A percentile compares a stretch with the other conserved stretches of the same genome.
Conservation (phyloP, 495 filamentous ascomycete genomes). For the Hyaloscypha bicolor region DNA sequence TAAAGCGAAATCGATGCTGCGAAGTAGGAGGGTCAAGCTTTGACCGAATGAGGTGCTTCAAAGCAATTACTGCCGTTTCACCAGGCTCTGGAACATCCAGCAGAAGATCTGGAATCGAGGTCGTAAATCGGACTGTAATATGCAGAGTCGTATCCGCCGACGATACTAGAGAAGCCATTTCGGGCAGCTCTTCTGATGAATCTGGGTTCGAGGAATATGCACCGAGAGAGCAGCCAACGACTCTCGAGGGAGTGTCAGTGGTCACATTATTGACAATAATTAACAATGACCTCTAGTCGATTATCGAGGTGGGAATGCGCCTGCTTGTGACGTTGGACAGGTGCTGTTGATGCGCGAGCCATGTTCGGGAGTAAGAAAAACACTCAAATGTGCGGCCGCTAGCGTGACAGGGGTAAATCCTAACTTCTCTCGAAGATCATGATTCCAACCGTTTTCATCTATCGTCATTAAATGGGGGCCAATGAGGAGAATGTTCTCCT, state of each 20-base stretch:
- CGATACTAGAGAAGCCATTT: constrained; percentile 9
- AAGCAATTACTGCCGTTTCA: constrained; percentile 68
- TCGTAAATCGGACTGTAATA: constrained; percentile 86
- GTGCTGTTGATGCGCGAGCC: not conserved
- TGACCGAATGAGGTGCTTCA: constrained; percentile 80
- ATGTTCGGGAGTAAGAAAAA: too few relatives aligned
- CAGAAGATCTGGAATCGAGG: constrained; percentile 78
- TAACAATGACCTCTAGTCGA: not conserved
- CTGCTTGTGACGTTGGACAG: not conserved
- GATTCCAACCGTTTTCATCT: too few relatives aligned
- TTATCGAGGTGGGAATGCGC: not conserved
- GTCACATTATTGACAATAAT: not conserved
- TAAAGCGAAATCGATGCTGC: constrained; percentile 70
- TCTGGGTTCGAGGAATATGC: not conserved
- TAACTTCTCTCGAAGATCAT: too few relatives aligned
- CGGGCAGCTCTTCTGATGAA: not conserved
- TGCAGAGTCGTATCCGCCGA: constrained; percentile 35
- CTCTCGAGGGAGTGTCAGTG: not conserved
- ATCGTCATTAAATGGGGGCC: too few relatives aligned
- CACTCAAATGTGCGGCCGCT: not conserved
- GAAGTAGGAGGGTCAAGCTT: constrained; percentile 64
- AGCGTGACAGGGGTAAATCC: not conserved
- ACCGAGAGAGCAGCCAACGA: not conserved
- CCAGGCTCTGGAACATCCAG: constrained; percentile 69
- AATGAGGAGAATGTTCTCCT: too few relatives aligned